Conservation (phyloP, 192 early-diverging fungal species). For the Linnemannia elongata region DNA sequence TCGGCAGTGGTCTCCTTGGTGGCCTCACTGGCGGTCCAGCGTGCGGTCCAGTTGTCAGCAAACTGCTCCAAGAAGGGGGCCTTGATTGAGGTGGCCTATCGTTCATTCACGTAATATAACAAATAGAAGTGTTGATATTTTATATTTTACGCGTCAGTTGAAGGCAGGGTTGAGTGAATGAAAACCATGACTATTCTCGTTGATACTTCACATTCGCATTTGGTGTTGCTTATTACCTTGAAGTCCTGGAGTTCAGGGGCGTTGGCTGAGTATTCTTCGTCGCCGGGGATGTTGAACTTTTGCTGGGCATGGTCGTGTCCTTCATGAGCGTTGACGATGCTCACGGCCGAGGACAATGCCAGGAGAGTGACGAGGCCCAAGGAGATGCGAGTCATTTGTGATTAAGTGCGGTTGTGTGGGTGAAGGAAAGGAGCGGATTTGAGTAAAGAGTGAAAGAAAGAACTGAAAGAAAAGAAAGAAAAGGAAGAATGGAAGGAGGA, state of each 20-base stretch:
- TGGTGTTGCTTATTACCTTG: slow-evolving; percentile 31
- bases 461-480: slow-evolving; percentile 13
- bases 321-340: slow-evolving; percentile 50
- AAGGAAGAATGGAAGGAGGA: neutral
- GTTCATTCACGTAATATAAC: neutral
- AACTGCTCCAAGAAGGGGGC: slow-evolving; percentile 86
- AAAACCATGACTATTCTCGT: neutral
- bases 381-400: slow-evolving; percentile 49
- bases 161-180: neutral
- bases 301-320: slow-evolving; percentile 42
- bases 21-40: slow-evolving; percentile 78
- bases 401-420: neutral
- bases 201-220: neutral
- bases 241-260: slow-evolving; percentile 24
- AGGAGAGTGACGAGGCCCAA: slow-evolving; percentile 44
- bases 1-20: slow-evolving; percentile 84
- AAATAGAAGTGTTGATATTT: neutral
- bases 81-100: slow-evolving; percentile 70
- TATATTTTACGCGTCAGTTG: neutral
- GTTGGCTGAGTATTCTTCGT: slow-evolving; percentile 10
- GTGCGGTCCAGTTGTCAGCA: slow-evolving; percentile 63
- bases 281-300: slow-evolving; percentile 53
- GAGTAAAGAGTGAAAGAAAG: neutral
- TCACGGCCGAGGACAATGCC: slow-evolving; percentile 52
- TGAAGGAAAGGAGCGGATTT: neutral